Evolutionary conservation across 495 filamentous ascomycete species (phyloP).

Genomic region (Parathielavia hyrcaniae): DNA sequence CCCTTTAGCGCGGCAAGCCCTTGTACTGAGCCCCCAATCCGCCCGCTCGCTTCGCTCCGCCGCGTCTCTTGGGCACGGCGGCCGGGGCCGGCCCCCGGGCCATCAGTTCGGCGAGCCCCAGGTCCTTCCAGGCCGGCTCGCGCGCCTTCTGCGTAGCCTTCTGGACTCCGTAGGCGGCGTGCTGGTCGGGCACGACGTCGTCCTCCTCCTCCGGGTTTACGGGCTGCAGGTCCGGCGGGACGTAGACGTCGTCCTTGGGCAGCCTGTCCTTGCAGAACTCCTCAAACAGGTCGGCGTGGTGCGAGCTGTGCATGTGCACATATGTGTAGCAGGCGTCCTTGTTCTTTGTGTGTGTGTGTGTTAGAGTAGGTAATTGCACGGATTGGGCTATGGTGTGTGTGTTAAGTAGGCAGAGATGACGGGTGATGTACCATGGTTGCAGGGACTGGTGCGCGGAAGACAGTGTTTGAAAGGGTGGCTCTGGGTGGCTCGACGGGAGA

Average conservation of each 20-base stretch:
- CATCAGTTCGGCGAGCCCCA: slow-evolving; percentile 70
- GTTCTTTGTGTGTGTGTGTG: slow-evolving; percentile 48
- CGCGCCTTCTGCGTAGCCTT: slow-evolving; percentile 67
- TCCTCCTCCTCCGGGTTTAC: slow-evolving; percentile 97
- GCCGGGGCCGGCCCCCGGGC: slow-evolving; percentile 39
- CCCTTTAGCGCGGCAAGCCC: slow-evolving; percentile 43
- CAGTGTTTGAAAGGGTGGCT: background rate
- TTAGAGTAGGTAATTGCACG: background rate
- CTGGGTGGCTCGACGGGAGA: background rate
- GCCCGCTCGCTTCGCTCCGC: slow-evolving; percentile 19
- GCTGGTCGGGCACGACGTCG: slow-evolving; percentile 94
- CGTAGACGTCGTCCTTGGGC: slow-evolving; percentile 75
- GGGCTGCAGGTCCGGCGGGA: slow-evolving; percentile 82
- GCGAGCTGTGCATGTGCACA: slow-evolving; percentile 75
- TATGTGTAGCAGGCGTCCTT: slow-evolving; percentile 86
- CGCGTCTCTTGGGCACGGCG: slow-evolving; percentile 1
- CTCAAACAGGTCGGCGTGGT: slow-evolving; percentile 87
- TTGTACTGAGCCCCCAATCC: slow-evolving; percentile 24
- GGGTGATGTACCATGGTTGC: slow-evolving; percentile 9
- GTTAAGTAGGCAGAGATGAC: background rate
- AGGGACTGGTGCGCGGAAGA: slow-evolving; percentile 6
- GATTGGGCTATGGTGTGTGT: background rate
- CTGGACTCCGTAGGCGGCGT: slow-evolving; percentile 92
- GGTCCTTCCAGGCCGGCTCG: slow-evolving; percentile 79
- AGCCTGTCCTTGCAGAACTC: slow-evolving; percentile 68